Percentiles rank a stretch among this genome's conserved stretches.
These are phyloP conservation scores for Artemisia tridentata DNA, from an alignment of 129 eudicot species.

Conservation along the genomic window DNA sequence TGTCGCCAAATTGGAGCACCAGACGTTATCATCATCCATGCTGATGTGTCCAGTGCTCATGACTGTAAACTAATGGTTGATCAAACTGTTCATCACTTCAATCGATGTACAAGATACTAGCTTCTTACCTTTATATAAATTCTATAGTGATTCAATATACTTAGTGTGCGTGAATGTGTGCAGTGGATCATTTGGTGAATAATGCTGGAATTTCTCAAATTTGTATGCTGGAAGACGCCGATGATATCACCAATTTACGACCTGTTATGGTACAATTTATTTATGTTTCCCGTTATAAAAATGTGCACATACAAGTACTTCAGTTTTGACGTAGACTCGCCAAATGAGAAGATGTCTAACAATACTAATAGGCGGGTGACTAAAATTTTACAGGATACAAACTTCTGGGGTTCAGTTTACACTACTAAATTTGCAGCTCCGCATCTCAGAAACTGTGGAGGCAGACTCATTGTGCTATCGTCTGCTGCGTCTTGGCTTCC, in stretches of 20 bases:
- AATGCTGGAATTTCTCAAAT: conserved; percentile 57
- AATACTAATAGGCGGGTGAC: not conserved
- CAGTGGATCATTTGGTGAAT: conserved; percentile 81
- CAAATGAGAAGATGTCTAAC: not conserved
- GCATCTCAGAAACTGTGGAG: conserved; percentile 48
- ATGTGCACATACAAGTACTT: not conserved
- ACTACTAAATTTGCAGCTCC: conserved; percentile 61
- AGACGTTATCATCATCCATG: conserved; percentile 40
- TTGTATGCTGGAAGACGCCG: conserved; percentile 50
- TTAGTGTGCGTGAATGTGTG: not conserved
- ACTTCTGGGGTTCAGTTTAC: conserved; percentile 82
- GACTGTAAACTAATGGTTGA: conserved; percentile 55
- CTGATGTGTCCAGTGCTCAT: conserved; percentile 49
- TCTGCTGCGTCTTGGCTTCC: conserved; percentile 58
- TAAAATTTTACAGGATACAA: conserved; percentile 44
- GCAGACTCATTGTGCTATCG: conserved; percentile 53
- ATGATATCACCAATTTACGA: conserved; percentile 47
- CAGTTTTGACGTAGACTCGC: not conserved
- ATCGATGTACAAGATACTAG: conserved; percentile 36
- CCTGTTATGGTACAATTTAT: conserved; percentile 47
- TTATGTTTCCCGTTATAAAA: not conserved
- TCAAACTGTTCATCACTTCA: conserved; percentile 45
- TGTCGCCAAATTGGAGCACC: conserved; percentile 52
- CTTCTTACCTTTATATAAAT: not conserved
- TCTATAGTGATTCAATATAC: not conserved